These are phyloP conservation scores for Mortierella sp. DNA, from an alignment of 371 early-diverging fungal genomes.

Conservation along the genomic window DNA sequence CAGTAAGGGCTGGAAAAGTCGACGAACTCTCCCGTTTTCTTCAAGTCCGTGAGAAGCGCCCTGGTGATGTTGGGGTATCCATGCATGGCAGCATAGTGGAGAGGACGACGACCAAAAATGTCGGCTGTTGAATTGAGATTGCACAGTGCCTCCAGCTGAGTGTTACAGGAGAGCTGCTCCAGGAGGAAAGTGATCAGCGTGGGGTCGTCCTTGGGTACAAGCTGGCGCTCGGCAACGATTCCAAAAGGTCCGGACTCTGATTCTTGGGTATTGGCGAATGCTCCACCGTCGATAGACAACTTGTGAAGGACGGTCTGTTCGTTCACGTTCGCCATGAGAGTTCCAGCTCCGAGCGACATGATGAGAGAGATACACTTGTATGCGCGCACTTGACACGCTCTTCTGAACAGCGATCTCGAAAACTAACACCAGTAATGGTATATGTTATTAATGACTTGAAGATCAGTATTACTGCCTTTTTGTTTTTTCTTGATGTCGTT, in stretches of 20 bases:
- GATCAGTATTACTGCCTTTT: not conserved
- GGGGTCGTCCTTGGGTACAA: slow-evolving; percentile 42
- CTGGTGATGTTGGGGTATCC: slow-evolving; percentile 63
- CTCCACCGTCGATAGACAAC: slow-evolving; percentile 64
- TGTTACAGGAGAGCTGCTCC: slow-evolving; percentile 28
- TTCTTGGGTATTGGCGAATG: slow-evolving; percentile 20
- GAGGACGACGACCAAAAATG: slow-evolving; percentile 74
- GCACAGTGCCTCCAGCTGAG: slow-evolving; percentile 44
- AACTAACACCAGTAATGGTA: slow-evolving; percentile 48
- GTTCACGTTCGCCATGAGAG: slow-evolving; percentile 66
- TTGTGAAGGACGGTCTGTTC: slow-evolving; percentile 77
- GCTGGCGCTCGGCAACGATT: not conserved
- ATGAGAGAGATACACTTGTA: slow-evolving; percentile 64
- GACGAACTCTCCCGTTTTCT: slow-evolving; percentile 60
- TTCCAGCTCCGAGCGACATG: slow-evolving; percentile 55
- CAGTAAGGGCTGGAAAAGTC: slow-evolving; percentile 63
- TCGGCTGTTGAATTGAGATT: slow-evolving; percentile 60
- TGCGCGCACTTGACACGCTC: slow-evolving; percentile 66
- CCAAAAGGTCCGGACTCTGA: not conserved
- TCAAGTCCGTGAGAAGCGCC: slow-evolving; percentile 63
- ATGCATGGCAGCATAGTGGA: slow-evolving; percentile 79
- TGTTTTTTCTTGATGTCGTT: not conserved
- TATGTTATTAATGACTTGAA: not conserved
- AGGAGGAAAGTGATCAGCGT: slow-evolving; percentile 55
- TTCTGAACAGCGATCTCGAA: slow-evolving; percentile 64